These are phyloP conservation scores for Vigna trinervia DNA, from an alignment of 306 rosid species.

Conservation along the genomic window DNA sequence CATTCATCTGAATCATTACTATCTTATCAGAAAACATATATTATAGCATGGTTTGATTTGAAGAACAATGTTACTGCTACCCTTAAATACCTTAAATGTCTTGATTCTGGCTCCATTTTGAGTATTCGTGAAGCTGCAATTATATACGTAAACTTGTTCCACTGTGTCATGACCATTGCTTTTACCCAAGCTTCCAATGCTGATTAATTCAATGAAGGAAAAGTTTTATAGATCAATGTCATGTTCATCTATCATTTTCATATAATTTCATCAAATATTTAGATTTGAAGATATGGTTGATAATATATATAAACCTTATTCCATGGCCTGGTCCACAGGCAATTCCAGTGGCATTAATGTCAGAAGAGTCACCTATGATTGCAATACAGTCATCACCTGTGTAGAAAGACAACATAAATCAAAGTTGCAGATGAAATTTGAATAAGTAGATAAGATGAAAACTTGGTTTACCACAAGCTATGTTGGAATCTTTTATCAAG, in stretches of 20 bases:
- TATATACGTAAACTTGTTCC: neutral
- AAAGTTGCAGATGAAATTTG: no score
- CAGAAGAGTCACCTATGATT: slow-evolving; percentile 34
- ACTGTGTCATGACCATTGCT: neutral
- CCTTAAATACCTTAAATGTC: neutral
- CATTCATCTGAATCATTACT: no score
- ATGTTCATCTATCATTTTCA: no score
- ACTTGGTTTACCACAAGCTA: slow-evolving; percentile 44
- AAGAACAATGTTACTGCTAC: neutral
- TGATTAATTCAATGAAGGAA: neutral
- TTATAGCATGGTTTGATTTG: no score
- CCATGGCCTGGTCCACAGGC: no score
- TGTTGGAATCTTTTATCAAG: slow-evolving; percentile 19
- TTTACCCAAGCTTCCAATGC: neutral
- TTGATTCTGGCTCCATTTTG: neutral
- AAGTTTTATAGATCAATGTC: no score
- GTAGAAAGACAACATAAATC: neutral
- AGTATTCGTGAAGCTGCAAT: neutral
- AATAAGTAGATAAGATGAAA: no score
- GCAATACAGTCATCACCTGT: slow-evolving; percentile 63
- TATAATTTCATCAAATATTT: no score
- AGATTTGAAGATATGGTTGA: no score
- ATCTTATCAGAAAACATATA: no score
- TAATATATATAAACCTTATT: slow-evolving; percentile 40
- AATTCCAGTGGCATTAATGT: slow-evolving; percentile 36